Evolutionary conservation across 2,329 filamentous ascomycete species (phyloP).

Genomic region (Gaeumannomyces tritici): DNA sequence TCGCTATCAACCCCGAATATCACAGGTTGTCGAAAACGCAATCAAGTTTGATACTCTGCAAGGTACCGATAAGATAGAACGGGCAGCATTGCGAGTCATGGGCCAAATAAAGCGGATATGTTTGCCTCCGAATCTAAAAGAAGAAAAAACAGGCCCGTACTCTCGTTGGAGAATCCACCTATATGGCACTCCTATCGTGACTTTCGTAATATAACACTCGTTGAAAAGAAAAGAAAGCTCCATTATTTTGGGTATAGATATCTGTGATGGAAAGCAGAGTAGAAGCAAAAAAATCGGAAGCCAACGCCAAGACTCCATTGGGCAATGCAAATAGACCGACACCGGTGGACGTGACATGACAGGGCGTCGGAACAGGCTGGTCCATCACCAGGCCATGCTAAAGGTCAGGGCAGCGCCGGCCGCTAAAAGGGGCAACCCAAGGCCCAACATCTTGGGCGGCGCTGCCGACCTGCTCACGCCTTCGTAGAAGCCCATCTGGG

Average conservation of each 20-base stretch:
- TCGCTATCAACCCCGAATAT: too few relatives aligned
- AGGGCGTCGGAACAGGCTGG: not conserved
- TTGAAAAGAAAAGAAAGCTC: not conserved
- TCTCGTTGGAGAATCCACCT: not conserved
- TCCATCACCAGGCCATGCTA: not conserved
- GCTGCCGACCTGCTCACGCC: constrained; percentile 3
- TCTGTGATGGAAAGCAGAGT: not conserved
- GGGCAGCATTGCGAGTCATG: too few relatives aligned
- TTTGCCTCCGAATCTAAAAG: not conserved
- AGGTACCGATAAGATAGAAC: too few relatives aligned
- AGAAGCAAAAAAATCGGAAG: not conserved
- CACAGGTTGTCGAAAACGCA: too few relatives aligned
- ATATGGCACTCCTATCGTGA: not conserved
- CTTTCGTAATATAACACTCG: not conserved
- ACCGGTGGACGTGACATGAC: not conserved
- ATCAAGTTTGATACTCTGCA: too few relatives aligned
- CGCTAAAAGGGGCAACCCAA: not conserved
- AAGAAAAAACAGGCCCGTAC: too few relatives aligned
- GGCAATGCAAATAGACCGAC: not conserved
- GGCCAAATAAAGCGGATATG: too few relatives aligned
- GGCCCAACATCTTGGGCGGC: not conserved
- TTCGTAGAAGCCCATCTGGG: constrained; percentile 24
- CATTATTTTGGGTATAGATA: not conserved
- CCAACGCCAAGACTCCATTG: not conserved
- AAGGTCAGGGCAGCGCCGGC: not conserved